These are phyloP conservation scores for Tranzscheliella williamsii DNA, from an alignment of 1,284 basidiomycete genomes.

Conservation along the genomic window DNA sequence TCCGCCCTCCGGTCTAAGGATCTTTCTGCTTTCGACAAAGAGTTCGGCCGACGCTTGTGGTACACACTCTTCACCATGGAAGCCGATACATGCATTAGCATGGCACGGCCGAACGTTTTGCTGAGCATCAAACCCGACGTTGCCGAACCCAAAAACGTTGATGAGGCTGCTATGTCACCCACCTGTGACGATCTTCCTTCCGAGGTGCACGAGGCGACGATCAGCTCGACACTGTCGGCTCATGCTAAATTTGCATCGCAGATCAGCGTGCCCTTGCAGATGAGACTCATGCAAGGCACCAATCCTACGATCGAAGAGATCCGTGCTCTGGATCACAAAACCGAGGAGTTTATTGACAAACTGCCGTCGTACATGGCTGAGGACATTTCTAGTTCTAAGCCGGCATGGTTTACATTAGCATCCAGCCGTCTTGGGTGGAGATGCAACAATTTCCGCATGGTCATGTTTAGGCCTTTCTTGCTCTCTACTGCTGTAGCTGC, in stretches of 20 bases:
- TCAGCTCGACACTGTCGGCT: constrained; percentile 31
- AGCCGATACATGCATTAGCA: constrained; percentile 38
- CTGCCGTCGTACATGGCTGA: constrained; percentile 36
- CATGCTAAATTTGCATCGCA: constrained; percentile 38
- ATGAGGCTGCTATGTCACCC: constrained; percentile 34
- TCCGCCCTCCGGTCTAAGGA: constrained; percentile 22
- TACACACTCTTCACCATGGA: constrained; percentile 42
- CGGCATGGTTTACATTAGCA: constrained; percentile 33
- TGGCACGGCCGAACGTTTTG: constrained; percentile 37
- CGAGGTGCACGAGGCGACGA: constrained; percentile 20
- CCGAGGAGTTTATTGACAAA: constrained; percentile 34
- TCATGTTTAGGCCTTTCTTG: constrained; percentile 43
- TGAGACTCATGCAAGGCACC: constrained; percentile 23
- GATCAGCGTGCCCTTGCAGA: constrained; percentile 38
- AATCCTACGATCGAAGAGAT: constrained; percentile 40
- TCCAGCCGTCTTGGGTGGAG: constrained; percentile 34
- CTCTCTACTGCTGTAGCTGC: constrained; percentile 35
- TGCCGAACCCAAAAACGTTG: constrained; percentile 30
- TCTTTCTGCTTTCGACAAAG: constrained; percentile 31
- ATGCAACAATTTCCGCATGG: constrained; percentile 44
- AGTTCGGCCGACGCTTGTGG: constrained; percentile 37
- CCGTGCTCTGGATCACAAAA: constrained; percentile 35
- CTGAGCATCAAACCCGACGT: constrained; percentile 34
- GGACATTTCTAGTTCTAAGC: constrained; percentile 14
- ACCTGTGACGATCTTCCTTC: constrained; percentile 22